Evolutionary conservation across 257 asterid species (phyloP).

Genomic region (Rhazya stricta): DNA sequence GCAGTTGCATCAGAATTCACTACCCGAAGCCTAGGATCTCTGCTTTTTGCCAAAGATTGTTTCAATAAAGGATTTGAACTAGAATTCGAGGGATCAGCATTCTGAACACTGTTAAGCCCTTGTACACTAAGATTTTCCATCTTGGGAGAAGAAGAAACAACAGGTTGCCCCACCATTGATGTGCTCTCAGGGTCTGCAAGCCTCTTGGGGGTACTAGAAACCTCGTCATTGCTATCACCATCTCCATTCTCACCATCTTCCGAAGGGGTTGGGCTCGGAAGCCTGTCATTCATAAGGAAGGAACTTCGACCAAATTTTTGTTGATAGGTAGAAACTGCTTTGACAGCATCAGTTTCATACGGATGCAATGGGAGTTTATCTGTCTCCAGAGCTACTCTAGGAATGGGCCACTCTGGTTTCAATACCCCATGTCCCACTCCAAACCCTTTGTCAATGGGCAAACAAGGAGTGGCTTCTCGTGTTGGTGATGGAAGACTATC

Average conservation of each 20-base stretch:
- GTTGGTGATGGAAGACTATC: conserved; percentile 99
- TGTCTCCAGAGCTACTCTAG: conserved; percentile 40
- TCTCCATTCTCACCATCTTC: conserved; percentile 66
- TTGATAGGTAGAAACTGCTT: conserved; percentile 93
- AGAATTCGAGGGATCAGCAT: conserved; percentile 30
- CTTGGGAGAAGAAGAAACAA: conserved; percentile 37
- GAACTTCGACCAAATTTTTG: conserved; percentile 76
- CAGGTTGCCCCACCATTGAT: conserved; percentile 27
- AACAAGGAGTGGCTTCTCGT: conserved; percentile 46
- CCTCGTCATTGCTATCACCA: conserved; percentile 62
- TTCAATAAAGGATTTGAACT: conserved; percentile 37
- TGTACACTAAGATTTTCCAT: conserved; percentile 35
- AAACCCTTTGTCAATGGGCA: conserved; percentile 49
- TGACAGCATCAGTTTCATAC: conserved; percentile 86
- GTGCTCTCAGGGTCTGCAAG: conserved; percentile 27
- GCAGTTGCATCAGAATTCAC: conserved; percentile 45
- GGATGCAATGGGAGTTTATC: conserved; percentile 52
- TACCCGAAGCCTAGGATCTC: conserved; percentile 93
- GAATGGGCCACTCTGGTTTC: conserved; percentile 79
- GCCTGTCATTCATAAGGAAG: conserved; percentile 47
- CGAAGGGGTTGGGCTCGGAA: conserved; percentile 99
- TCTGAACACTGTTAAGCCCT: conserved; percentile 29
- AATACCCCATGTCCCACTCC: conserved; percentile 35
- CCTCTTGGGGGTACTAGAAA: conserved; percentile 50
- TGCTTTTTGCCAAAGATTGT: conserved; percentile 54